Evolutionary conservation across 1,284 basidiomycete species (phyloP), one percentile per base, ranked within the genome.

Genomic region (Exobasidium rhododendri): DNA sequence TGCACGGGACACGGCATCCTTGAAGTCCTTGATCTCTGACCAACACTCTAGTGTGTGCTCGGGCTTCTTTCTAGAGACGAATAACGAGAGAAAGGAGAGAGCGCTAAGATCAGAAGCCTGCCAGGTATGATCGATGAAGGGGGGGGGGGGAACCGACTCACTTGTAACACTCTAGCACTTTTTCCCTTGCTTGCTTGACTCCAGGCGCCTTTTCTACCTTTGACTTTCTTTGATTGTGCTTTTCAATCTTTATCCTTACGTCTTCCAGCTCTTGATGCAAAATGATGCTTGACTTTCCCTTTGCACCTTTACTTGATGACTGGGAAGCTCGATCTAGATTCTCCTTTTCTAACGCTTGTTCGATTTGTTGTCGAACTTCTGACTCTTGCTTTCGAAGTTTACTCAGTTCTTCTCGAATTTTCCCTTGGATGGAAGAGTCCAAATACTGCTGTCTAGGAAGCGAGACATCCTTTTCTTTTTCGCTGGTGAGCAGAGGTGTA

Each of bases 11-110:
- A 92, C 88, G 1, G 88, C 85, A 31, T 82, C 74, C 74, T 87
- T 91, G 82, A 92, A 92, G 22, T 83, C 83, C n/a, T 81, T 80
- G 3, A 90, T 89, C 73, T 90, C 85, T 64, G 82, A 83, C 87
- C 87, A 90, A 80, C 90, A 92, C 68, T 91, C 85, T 46, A 92
- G 80, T 24, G 89, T 83, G 4, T 83, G 85, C 0, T 81, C 81
- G 4, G 82, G 78, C 72, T 90, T 45, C 26, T 58, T 35, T 13
- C 24, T 40, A 45, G 7, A n/a, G 7, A 56, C 46, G 31, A 11
- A 55, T 55, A 11, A 13, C 20, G 11, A 24, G 10, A 40, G 35
- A 50, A 31, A 28, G 52, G n/a, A 40, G 17, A 17, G 17, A 40
- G 17, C 35, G 17, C 10, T 40, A 40, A 40, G n/a, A 44, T 44